Evolutionary conservation across 257 asterid species (phyloP), one percentile per base, ranked within the genome.

Genomic region (Cinchona pubescens): DNA sequence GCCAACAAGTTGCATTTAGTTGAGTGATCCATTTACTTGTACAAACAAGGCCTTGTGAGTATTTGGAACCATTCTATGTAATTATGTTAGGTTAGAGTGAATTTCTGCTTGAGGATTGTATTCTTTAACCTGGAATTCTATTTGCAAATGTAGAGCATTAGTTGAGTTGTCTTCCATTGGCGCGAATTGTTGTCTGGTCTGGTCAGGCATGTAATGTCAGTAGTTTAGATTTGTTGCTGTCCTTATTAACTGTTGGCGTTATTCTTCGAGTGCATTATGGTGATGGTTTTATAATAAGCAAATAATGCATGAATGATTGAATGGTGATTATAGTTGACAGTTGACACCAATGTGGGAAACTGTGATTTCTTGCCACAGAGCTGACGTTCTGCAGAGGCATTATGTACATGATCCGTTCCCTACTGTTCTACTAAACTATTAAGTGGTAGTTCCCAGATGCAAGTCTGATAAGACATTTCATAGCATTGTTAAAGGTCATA

Each of bases 21-120:
- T 81, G 75, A 81, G 78, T 79, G 74, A 48, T 82, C 78, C 88
- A 80, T 87, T 88, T 76, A 80, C 81, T 78, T 83, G 88, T 89
- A 79, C 77, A 74, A 79, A 77, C 53, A 71, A 81, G 58, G 53
- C 78, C 70, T 48, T 68, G 75, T 45, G 46, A 60, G 76, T 43
- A 37, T 7, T 78, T 81, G 59, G 76, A 53, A 78, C 56, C 69
- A 29, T 75, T 79, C n/a, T 56, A 45, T 82, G 86, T 83, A 80
- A 82, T 79, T 78, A 82, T 65, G 66, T 80, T 84, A 60, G 81
- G 73, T 68, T 66, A 74, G 70, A 67, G 25, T 34, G 80, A 51
- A 70, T 79, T 69, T 73, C 55, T 35, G 64, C 45, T 38, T 38
- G 19, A 53, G n/a, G 69, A 27, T 59, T 65, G 69, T 29, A 48